Evolutionary conservation across 2,329 filamentous ascomycete genomes (phyloP).

Genomic region (Pseudocercospora fijiensis): DNA sequence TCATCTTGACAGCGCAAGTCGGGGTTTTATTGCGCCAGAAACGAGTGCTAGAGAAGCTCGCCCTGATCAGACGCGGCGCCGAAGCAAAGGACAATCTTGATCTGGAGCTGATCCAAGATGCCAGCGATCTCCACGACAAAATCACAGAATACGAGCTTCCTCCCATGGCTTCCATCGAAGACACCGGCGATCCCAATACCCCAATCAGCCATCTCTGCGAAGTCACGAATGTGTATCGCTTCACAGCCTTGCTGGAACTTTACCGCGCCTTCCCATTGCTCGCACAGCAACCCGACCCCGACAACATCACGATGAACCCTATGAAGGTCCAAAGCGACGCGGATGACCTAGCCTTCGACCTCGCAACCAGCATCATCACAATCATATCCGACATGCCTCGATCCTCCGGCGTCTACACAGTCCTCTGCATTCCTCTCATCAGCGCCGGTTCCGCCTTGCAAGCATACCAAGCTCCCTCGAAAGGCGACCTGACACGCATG

Average conservation of each 20-base stretch:
- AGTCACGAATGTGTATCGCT: slow-evolving; percentile 17
- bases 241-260: slow-evolving; percentile 18
- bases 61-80: neutral
- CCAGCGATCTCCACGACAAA: slow-evolving; percentile 7
- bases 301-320: neutral
- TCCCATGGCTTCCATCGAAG: slow-evolving; percentile 5
- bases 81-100: neutral
- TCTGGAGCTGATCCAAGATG: slow-evolving; percentile 9
- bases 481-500: slow-evolving; percentile 7
- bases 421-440: slow-evolving; percentile 18
- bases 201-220: slow-evolving; percentile 17
- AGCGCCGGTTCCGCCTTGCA: slow-evolving; percentile 16
- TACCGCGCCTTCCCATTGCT: slow-evolving; percentile 17
- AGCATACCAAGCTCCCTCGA: neutral
- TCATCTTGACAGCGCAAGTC: slow-evolving; percentile 17
- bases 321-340: neutral
- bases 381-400: slow-evolving; percentile 15
- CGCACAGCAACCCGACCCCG: neutral
- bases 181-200: slow-evolving; percentile 18
- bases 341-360: slow-evolving; percentile 7
- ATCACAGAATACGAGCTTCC: slow-evolving; percentile 10
- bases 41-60: slow-evolving; percentile 10
- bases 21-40: slow-evolving; percentile 17
- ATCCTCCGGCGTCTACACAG: slow-evolving; percentile 13
- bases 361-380: slow-evolving; percentile 15